Evolutionary conservation across 352 stramenopile species (phyloP).

Genomic region (Peronospora tabacina): DNA sequence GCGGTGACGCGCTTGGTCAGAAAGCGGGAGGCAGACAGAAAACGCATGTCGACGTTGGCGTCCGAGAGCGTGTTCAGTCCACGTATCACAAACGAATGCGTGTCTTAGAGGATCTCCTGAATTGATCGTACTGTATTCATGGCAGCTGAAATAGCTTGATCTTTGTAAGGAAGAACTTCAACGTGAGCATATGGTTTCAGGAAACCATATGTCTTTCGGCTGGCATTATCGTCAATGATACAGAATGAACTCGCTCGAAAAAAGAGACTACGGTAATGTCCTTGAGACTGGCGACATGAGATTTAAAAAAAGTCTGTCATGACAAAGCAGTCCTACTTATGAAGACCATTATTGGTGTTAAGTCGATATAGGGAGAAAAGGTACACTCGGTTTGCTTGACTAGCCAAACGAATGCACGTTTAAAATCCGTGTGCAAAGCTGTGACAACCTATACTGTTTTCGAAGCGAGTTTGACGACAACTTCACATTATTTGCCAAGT

Average conservation of each 20-base stretch:
- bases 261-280: too few species aligned
- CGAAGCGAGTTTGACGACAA: neutral
- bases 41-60: slow-evolving; percentile 13
- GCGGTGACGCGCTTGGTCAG: slow-evolving; percentile 14
- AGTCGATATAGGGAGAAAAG: neutral
- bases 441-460: too few species aligned
- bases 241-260: too few species aligned
- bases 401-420: neutral
- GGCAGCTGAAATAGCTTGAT: slow-evolving; percentile 1
- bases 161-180: slow-evolving; percentile 18
- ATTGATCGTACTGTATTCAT: neutral
- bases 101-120: neutral
- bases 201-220: too few species aligned
- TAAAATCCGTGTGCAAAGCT: too few species aligned
- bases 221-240: too few species aligned
- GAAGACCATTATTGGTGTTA: too few species aligned
- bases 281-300: too few species aligned
- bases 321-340: too few species aligned
- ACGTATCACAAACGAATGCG: slow-evolving; percentile 2
- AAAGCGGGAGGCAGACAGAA: slow-evolving; percentile 17
- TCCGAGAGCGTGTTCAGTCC: slow-evolving; percentile 3
- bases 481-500: neutral
- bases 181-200: slow-evolving; percentile 1
- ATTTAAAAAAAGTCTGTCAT: too few species aligned
- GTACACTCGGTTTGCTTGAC: neutral